Conservation (phyloP, 2,329 filamentous ascomycete species). For the Fusarium miscanthi region DNA sequence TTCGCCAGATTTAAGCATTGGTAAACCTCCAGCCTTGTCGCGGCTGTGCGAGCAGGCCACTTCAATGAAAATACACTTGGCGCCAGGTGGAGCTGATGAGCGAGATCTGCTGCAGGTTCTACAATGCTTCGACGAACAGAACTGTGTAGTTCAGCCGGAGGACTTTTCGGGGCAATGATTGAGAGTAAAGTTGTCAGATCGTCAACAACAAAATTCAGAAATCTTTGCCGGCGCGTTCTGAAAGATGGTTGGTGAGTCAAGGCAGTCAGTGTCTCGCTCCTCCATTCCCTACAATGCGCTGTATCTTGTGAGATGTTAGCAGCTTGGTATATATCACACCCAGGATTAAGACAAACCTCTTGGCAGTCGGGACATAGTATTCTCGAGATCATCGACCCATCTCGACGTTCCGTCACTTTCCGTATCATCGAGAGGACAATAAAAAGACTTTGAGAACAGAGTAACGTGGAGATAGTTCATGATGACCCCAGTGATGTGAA, state of each 20-base stretch:
- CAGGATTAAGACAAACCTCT: constrained; percentile 42
- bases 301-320: constrained; percentile 42
- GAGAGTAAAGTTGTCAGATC: constrained; percentile 50
- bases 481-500: constrained; percentile 51
- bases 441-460: constrained; percentile 52
- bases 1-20: constrained; percentile 52
- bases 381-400: constrained; percentile 51
- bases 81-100: constrained; percentile 51
- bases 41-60: constrained; percentile 52
- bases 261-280: constrained; percentile 52
- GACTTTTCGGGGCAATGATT: constrained; percentile 43
- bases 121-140: constrained; percentile 50
- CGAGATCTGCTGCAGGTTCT: constrained; percentile 52
- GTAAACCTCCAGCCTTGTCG: constrained; percentile 52
- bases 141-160: constrained; percentile 46
- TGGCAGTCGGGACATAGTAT: constrained; percentile 49
- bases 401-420: constrained; percentile 45
- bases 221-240: constrained; percentile 44
- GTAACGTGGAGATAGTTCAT: constrained; percentile 53
- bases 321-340: not conserved
- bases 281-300: constrained; percentile 52
- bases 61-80: constrained; percentile 51
- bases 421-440: constrained; percentile 51
- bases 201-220: constrained; percentile 48
- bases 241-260: constrained; percentile 49